Percentiles rank a stretch among this genome's conserved stretches.
These are phyloP conservation scores for Bathelium albidoporum DNA, from an alignment of 495 filamentous ascomycete genomes.

Conservation along the genomic window DNA sequence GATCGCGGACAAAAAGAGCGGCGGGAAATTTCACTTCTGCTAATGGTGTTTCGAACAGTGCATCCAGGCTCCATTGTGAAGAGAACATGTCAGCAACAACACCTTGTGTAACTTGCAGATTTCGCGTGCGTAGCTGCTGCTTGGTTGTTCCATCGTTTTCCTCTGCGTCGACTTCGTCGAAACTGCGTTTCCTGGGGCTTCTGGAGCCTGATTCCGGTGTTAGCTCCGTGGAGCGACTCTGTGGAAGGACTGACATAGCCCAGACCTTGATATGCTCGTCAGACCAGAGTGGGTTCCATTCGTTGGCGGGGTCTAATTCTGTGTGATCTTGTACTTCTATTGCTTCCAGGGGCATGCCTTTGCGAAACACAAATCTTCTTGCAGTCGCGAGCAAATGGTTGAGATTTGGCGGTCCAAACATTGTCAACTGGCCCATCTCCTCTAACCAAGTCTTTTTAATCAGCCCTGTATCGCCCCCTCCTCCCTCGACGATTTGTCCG, in stretches of 20 bases:
- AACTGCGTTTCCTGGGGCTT: conserved; percentile 50
- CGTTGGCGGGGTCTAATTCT: conserved; percentile 22
- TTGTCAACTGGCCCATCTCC: conserved; percentile 39
- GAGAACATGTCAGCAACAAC: conserved; percentile 75
- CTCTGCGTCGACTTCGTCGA: conserved; percentile 43
- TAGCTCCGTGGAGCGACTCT: conserved; percentile 19
- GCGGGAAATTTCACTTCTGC: conserved; percentile 57
- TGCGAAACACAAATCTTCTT: conserved; percentile 81
- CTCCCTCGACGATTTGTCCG: not conserved
- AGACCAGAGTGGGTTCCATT: conserved; percentile 53
- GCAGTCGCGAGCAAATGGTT: conserved; percentile 68
- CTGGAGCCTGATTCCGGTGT: conserved; percentile 16
- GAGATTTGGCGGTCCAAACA: conserved; percentile 72
- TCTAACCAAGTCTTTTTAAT: not conserved
- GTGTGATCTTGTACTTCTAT: conserved; percentile 52
- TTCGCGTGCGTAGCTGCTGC: conserved; percentile 23
- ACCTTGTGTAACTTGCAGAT: conserved; percentile 44
- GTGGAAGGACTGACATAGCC: conserved; percentile 51
- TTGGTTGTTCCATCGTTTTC: conserved; percentile 12
- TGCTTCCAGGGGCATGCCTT: conserved; percentile 57
- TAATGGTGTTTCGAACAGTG: conserved; percentile 53
- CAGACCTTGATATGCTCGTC: conserved; percentile 73
- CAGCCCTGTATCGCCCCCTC: not conserved
- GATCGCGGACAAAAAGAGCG: conserved; percentile 56
- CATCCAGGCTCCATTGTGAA: conserved; percentile 62